Evolutionary conservation across 768 basidiomycete species (phyloP), one percentile per base, ranked within the genome.

Genomic region (Piloderma croceum): DNA sequence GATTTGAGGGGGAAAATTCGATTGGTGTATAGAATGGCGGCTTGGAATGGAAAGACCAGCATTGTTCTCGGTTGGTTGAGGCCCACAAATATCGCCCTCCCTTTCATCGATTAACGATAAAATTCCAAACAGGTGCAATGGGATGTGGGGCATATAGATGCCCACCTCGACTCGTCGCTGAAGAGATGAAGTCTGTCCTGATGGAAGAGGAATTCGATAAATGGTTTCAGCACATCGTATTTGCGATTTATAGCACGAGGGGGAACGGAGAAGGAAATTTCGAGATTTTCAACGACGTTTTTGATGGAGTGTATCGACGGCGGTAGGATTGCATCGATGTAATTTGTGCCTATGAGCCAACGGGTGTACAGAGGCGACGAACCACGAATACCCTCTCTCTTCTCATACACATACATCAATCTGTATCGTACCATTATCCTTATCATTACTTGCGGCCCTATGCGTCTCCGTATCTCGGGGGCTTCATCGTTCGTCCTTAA

Each of bases 141-240:
- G 70, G 70, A 0, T 71, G 69, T 41, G 70, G 70, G 6, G 68
- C 61, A 1, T 72, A 71, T 43, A 42, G 25, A 5, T 70, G 68
- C 45, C 70, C 70, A 7, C 62, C 70, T 3, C 46, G 46, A 4
- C 52, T 64, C 21, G 70, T 71, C 11, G 68, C 70, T 3, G 42
- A 55, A 7, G 59, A 68, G 48, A 71, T 71, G 71, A 67, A 63
- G 38, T 47, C 45, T 6, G 64, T 68, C 19, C 55, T 73, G 7
- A 49, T 64, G 11, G 65, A 69, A 24, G 43, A 51, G 6, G 71
- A 73, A 41, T 72, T 72, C 50, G 56, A 53, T n/a, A 67, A 66
- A 3, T 63, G 65, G 57, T 71, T 73, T 46, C 44, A 51, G 22
- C 52, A 56, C 31, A 59, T 70, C 9, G 49, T 63, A 5, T 73